Evolutionary conservation across 768 basidiomycete genomes (phyloP), one percentile per base, ranked within the genome.

Genomic region (Mycena rebaudengoi): DNA sequence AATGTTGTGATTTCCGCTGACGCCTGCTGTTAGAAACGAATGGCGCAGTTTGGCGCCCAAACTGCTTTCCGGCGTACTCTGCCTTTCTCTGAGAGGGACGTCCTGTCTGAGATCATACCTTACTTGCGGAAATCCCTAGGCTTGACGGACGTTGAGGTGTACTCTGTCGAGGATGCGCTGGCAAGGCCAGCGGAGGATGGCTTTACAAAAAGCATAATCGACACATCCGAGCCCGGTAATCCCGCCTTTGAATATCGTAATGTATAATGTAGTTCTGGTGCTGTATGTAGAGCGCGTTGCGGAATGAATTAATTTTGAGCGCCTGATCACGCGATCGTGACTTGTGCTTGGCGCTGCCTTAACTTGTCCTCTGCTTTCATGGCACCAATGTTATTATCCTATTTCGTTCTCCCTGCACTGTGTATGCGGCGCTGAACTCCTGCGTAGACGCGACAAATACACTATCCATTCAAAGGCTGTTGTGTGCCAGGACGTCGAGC

Each of bases 241-340:
- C 96, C 96, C 45, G 90, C 89, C 5, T 92, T 96, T 70, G 91
- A 95, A 72, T 97, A 95, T 76, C 87, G 88, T 73, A 98, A 97
- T 76, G 88, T 91, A 50, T 33, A 44, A n/a, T n/a, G n/a, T n/a
- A n/a, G n/a, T n/a, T n/a, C n/a, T n/a, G n/a, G n/a, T n/a, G n/a
- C n/a, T n/a, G n/a, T n/a, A n/a, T n/a, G n/a, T n/a, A n/a, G n/a
- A n/a, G n/a, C n/a, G n/a, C n/a, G n/a, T n/a, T n/a, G n/a, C n/a
- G n/a, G n/a, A n/a, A n/a, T n/a, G n/a, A n/a, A n/a, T n/a, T n/a
- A n/a, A n/a, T n/a, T n/a, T n/a, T n/a, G n/a, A n/a, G n/a, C n/a
- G n/a, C 21, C 30, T 20, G 6, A 57, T 49, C 57, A 49, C 37
- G 48, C 35, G 23, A 40, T 30, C 57, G 46, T 25, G 57, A 48